phyloP scores from a whole-genome alignment of 176 grass and related monocot species.

The Musa itinerans region DNA sequence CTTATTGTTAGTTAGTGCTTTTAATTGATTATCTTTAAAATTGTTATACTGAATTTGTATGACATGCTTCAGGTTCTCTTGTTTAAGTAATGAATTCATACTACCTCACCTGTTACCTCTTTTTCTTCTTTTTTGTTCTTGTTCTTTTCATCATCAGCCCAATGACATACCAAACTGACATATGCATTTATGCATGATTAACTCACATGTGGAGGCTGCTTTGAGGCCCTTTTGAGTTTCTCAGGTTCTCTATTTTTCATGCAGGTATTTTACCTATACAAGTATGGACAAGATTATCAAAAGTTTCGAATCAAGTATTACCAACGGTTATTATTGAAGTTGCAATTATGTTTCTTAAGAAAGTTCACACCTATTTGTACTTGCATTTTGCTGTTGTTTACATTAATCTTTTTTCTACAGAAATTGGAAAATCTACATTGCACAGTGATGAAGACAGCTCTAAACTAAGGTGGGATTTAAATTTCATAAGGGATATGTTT shows the following conservation, averaged over 20 bases:
- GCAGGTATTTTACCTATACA: conserved; percentile 83
- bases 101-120: too few relatives aligned
- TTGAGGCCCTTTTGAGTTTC: not conserved
- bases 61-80: not conserved
- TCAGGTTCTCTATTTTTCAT: conserved; percentile 3
- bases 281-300: conserved; percentile 72
- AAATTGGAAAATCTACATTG: conserved; percentile 23
- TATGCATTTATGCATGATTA: not conserved
- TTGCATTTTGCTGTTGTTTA: not conserved
- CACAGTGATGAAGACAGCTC: conserved; percentile 22
- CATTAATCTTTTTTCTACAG: conserved; percentile 25
- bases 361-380: conserved; percentile 8
- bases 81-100: not conserved
- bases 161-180: not conserved
- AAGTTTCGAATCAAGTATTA: conserved; percentile 36
- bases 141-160: not conserved
- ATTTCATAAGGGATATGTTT: not conserved
- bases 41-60: not conserved
- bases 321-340: conserved; percentile 24
- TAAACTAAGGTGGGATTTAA: conserved; percentile 35
- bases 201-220: not conserved
- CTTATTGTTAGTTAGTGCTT: conserved; percentile 5
- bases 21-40: not conserved
- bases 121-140: too few relatives aligned
- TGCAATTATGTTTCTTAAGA: not conserved